Evolutionary conservation across 371 early-diverging fungal species (phyloP).

Genomic region (Mortierella sp.): DNA sequence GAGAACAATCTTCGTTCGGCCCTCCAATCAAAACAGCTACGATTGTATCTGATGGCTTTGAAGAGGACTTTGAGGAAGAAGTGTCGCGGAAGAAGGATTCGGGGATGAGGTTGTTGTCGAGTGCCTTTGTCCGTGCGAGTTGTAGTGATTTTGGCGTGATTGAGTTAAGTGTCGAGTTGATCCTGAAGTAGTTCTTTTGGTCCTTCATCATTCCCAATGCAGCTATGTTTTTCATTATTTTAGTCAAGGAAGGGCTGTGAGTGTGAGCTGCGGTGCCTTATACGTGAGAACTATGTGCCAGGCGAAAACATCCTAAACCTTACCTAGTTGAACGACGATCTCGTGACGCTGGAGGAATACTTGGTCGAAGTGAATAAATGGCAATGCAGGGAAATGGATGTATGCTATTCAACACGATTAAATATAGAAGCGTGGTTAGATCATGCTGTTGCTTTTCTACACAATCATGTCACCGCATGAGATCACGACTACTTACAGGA

Average conservation of each 20-base stretch:
- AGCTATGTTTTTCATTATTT: slow-evolving; percentile 12
- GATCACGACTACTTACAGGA: slow-evolving; percentile 24
- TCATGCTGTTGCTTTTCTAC: too few species aligned
- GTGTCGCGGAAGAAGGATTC: slow-evolving; percentile 19
- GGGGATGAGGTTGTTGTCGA: slow-evolving; percentile 29
- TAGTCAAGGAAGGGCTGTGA: not conserved
- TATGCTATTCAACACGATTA: slow-evolving; percentile 20
- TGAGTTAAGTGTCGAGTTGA: slow-evolving; percentile 45
- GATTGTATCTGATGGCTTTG: slow-evolving; percentile 8
- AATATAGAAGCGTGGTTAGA: not conserved
- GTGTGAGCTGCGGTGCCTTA: not conserved
- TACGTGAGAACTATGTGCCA: not conserved
- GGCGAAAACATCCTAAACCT: not conserved
- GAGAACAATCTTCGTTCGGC: slow-evolving; percentile 47
- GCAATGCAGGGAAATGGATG: slow-evolving; percentile 50
- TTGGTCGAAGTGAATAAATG: slow-evolving; percentile 57
- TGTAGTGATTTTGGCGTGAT: slow-evolving; percentile 31
- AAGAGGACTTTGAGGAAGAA: not conserved
- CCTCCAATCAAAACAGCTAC: slow-evolving; percentile 51
- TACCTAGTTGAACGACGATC: slow-evolving; percentile 50
- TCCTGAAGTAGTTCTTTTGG: slow-evolving; percentile 53
- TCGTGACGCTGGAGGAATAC: slow-evolving; percentile 51
- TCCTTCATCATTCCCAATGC: slow-evolving; percentile 54
- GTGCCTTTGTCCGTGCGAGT: slow-evolving; percentile 17
- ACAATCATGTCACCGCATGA: too few species aligned